These are phyloP conservation scores for Poronia punctata DNA, from an alignment of 495 filamentous ascomycete genomes.

Conservation along the genomic window DNA sequence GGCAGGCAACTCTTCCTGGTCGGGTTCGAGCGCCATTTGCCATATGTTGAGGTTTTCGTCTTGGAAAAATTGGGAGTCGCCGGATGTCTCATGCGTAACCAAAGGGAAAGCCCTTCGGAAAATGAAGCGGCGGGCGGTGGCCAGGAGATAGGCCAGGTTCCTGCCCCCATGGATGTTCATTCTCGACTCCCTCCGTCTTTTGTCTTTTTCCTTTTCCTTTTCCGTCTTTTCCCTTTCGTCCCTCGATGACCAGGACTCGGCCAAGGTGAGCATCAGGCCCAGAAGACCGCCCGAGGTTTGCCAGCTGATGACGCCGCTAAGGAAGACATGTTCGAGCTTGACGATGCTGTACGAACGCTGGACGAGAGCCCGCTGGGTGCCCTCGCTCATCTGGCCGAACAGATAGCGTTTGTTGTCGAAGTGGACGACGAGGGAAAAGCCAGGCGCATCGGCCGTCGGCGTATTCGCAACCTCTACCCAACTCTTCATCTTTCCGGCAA, in stretches of 20 bases:
- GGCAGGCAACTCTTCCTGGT: slow-evolving; percentile 15
- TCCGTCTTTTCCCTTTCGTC: slow-evolving; percentile 21
- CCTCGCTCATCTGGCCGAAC: slow-evolving; percentile 80
- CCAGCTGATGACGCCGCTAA: slow-evolving; percentile 75
- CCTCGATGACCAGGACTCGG: slow-evolving; percentile 45
- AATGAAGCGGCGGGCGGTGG: slow-evolving; percentile 79
- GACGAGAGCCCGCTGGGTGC: slow-evolving; percentile 67
- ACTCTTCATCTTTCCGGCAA: slow-evolving; percentile 52
- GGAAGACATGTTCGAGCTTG: slow-evolving; percentile 66
- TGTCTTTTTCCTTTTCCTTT: slow-evolving; percentile 22
- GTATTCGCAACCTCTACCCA: slow-evolving; percentile 66
- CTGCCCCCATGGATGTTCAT: slow-evolving; percentile 69
- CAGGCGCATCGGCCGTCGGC: slow-evolving; percentile 87
- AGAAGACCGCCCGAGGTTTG: slow-evolving; percentile 69
- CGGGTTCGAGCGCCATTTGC: slow-evolving; percentile 57
- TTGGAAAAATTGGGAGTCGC: slow-evolving; percentile 43
- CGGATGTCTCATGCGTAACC: slow-evolving; percentile 54
- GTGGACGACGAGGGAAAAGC: slow-evolving; percentile 65
- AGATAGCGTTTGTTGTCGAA: slow-evolving; percentile 78
- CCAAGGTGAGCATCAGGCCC: slow-evolving; percentile 74
- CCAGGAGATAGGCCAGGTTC: slow-evolving; percentile 72
- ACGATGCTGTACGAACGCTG: slow-evolving; percentile 55
- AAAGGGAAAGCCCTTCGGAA: slow-evolving; percentile 77
- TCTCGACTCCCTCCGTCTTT: slow-evolving; percentile 15
- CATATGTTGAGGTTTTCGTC: slow-evolving; percentile 76